phyloP scores from a whole-genome alignment of 768 basidiomycete species.

The Trametes coccinea region DNA sequence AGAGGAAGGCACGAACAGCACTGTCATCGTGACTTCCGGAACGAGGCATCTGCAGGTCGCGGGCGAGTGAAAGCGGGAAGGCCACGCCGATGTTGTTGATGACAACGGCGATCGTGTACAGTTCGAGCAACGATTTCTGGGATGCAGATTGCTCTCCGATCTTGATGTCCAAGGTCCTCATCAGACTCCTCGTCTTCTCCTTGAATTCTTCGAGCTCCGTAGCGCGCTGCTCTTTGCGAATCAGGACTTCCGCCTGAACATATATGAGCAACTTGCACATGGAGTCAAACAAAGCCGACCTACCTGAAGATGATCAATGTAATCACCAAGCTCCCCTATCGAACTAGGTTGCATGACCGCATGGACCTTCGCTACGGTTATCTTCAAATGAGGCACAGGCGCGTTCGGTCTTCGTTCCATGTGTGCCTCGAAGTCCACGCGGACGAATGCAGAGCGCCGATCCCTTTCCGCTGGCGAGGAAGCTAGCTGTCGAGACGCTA shows the following conservation, averaged over 20 bases:
- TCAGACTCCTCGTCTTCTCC: constrained; percentile 71
- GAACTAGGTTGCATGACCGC: constrained; percentile 95
- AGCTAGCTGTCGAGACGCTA: constrained; percentile 59
- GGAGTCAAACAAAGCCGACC: constrained; percentile 1
- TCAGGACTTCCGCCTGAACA: constrained; percentile 67
- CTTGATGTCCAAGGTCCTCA: constrained; percentile 73
- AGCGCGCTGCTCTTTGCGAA: constrained; percentile 73
- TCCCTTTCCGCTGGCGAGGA: constrained; percentile 52
- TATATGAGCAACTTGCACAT: constrained; percentile 22
- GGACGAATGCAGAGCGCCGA: constrained; percentile 80
- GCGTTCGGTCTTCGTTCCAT: constrained; percentile 17
- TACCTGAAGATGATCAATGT: constrained; percentile 83
- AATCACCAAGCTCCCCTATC: constrained; percentile 87
- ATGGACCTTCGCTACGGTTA: constrained; percentile 75
- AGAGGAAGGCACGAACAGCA: constrained; percentile 78
- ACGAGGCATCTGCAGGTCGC: constrained; percentile 52
- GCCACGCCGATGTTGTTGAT: constrained; percentile 82
- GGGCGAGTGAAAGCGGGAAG: constrained; percentile 75
- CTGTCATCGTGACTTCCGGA: constrained; percentile 41
- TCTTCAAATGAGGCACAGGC: constrained; percentile 40
- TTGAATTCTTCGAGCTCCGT: constrained; percentile 81
- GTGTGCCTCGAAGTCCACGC: constrained; percentile 62
- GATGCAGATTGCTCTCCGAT: constrained; percentile 38
- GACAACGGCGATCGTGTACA: constrained; percentile 53
- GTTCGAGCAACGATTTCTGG: constrained; percentile 53